Evolutionary conservation across 2,329 filamentous ascomycete genomes (phyloP).

Genomic region (Alternaria rosae): DNA sequence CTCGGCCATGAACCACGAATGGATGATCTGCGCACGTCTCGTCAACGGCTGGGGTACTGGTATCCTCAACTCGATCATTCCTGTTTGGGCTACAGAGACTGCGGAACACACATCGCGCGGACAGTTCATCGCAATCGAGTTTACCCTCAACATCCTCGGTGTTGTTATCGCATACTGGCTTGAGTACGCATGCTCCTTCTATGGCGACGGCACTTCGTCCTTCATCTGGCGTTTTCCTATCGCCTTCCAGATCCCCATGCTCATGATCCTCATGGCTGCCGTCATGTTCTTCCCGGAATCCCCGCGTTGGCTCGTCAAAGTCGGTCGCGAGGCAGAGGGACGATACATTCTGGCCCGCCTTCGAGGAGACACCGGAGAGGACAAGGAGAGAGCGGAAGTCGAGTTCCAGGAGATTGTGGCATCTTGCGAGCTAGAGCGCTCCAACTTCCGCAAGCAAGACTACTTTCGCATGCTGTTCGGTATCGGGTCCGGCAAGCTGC

Average conservation of each 20-base stretch:
- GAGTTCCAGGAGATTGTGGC: slow-evolving; percentile 73
- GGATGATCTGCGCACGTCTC: slow-evolving; percentile 63
- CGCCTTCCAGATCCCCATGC: slow-evolving; percentile 72
- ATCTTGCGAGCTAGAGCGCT: slow-evolving; percentile 65
- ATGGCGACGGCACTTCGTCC: slow-evolving; percentile 64
- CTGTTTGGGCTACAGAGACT: slow-evolving; percentile 75
- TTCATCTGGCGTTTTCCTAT: slow-evolving; percentile 74
- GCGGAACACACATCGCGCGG: slow-evolving; percentile 73
- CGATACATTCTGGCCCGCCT: slow-evolving; percentile 70
- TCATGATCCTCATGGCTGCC: slow-evolving; percentile 62
- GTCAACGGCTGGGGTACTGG: slow-evolving; percentile 73
- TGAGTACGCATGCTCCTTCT: slow-evolving; percentile 64
- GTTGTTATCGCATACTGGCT: slow-evolving; percentile 68
- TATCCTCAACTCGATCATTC: slow-evolving; percentile 73
- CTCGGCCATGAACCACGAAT: slow-evolving; percentile 69
- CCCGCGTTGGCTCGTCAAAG: slow-evolving; percentile 72
- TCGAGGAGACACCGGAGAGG: slow-evolving; percentile 64
- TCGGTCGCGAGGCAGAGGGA: slow-evolving; percentile 71
- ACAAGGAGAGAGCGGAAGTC: slow-evolving; percentile 51
- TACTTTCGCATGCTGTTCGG: slow-evolving; percentile 74
- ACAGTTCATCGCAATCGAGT: slow-evolving; percentile 74
- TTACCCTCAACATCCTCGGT: slow-evolving; percentile 76
- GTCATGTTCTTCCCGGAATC: slow-evolving; percentile 76
- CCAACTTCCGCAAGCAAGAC: slow-evolving; percentile 59
- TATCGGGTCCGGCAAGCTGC: slow-evolving; percentile 69